Evolutionary conservation across 805 yeast species (phyloP), one percentile per base, ranked within the genome.

Genomic region (Debaryomyces maramus): DNA sequence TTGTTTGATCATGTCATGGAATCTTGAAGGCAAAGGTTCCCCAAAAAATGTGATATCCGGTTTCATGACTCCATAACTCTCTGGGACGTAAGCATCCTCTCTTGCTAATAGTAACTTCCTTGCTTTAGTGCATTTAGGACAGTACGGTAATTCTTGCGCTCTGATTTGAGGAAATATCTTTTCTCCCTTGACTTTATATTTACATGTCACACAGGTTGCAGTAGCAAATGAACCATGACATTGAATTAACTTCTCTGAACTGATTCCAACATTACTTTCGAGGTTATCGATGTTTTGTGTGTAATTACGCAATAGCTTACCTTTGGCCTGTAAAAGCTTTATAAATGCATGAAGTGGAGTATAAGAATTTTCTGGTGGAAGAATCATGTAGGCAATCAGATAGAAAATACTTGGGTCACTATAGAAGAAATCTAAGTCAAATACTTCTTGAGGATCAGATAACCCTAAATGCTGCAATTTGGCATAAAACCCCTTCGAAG

Each of bases 21-120:
- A 70, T 17, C 54, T 43, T 11, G 38, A 48, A 13, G 83, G 83
- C 4, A 88, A 76, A 3, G 85, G 77, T 38, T 80, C 78, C 0
- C 96, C 96, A 34, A 89, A 88, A 20, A 83, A 77, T 32, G 91
- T 95, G 45, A 93, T 89, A 57, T 88, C 95, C 1, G 96, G 96
- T 55, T 89, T 89, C 88, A 67, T 86, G 73, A 69, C 90, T 10
- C 67, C 65, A 40, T 48, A 58, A 34, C 60, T 56, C 38, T 60
- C 63, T 3, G 53, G 48, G 21, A 60, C 45, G 38, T 48, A 56
- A 22, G 47, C 53, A 4, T 56, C 60, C 21, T 67, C 68, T 9
- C 46, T 46, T 4, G 50, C 44, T 37, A 62, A 41, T 8, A 58
- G 36, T 34, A 45, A 48, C 8, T 45, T 36, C 34, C 59, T 41